Percentiles rank a stretch among this genome's conserved stretches.
These are phyloP conservation scores for Neoboletus subvelutipes DNA, from an alignment of 768 basidiomycete genomes.

Conservation along the genomic window DNA sequence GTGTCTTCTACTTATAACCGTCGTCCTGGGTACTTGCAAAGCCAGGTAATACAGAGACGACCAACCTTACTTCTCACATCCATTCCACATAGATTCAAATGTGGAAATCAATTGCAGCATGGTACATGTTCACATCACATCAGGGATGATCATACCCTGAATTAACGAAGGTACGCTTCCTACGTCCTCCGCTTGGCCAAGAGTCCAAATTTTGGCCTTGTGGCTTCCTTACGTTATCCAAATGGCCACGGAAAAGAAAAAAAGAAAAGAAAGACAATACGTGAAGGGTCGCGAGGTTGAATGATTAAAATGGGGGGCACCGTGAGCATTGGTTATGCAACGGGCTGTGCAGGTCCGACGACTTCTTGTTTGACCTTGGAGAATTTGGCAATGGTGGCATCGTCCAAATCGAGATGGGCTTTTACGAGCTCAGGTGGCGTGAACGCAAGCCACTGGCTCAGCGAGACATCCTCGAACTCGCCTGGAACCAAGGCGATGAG, in stretches of 20 bases:
- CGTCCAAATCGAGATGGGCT: conserved; percentile 56
- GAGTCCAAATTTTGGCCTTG: background rate
- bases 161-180: background rate
- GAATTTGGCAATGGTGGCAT: conserved; percentile 48
- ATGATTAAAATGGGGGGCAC: background rate
- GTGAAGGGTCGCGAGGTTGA: conserved; percentile 3
- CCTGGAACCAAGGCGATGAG: conserved; percentile 28
- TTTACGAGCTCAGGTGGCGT: conserved; percentile 59
- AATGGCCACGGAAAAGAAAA: background rate
- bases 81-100: background rate
- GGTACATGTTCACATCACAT: conserved; percentile 1
- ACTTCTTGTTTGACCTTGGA: conserved; percentile 52
- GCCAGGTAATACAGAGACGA: background rate
- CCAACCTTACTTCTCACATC: background rate
- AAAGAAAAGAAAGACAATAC: conserved; percentile 17
- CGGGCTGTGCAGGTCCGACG: conserved; percentile 33
- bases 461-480: conserved; percentile 54
- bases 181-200: background rate
- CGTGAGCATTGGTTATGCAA: background rate
- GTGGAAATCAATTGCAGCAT: background rate
- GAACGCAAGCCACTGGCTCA: conserved; percentile 62
- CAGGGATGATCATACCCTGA: background rate
- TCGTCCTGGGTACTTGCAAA: too few species aligned
- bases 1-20: too few species aligned
- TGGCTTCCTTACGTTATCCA: background rate